Evolutionary conservation across 2,329 filamentous ascomycete species (phyloP), one percentile per base, ranked within the genome.

Genomic region (Fusarium pseudoanthophilum): DNA sequence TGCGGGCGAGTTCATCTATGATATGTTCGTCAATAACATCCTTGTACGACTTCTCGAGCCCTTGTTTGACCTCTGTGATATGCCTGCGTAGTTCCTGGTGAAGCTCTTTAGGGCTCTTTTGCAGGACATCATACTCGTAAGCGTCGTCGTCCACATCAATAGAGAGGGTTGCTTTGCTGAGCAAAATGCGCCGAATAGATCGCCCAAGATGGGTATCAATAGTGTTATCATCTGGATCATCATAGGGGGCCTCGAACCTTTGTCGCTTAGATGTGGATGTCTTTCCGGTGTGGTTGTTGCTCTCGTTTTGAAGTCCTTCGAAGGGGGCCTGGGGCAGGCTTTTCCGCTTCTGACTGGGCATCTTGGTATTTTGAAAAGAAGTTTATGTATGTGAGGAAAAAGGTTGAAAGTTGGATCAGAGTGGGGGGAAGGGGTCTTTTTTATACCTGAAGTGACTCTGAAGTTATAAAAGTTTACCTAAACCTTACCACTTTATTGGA

Each of bases 371-470:
- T 13, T 28, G 13, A 18, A 28, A 48, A 32, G 21, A 7, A 49
- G 15, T 11, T 11, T 24, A 11, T 30, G 11, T 16, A 34, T 34
- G 30, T 32, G 24, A 52, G 49, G 21, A 36, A 2, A 21, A 36
- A 52, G 16, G 48, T 16, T 26, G 16, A 26, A 37, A n/a, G 32
- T 37, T 21, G 49, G 11, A 53, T 26, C 13, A 37, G 7, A 16
- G 24, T 11, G 3, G 18, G 32, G 7, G 13, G 1, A 26, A 21
- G 13, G 9, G 16, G 4, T 1, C n/a, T 13, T 4, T 4, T 26
- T 37, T 28, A 53, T 37, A 53, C 18, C 18, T 37, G 9, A 37
- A 51, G 11, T 18, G 28, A 51, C 28, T 32, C 16, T 24, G 11
- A 18, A 18, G 21, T 30, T 32, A 51, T 18, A 2, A 51, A 18